Evolutionary conservation across 805 yeast species (phyloP).

Genomic region (Hyphopichia homilentoma): DNA sequence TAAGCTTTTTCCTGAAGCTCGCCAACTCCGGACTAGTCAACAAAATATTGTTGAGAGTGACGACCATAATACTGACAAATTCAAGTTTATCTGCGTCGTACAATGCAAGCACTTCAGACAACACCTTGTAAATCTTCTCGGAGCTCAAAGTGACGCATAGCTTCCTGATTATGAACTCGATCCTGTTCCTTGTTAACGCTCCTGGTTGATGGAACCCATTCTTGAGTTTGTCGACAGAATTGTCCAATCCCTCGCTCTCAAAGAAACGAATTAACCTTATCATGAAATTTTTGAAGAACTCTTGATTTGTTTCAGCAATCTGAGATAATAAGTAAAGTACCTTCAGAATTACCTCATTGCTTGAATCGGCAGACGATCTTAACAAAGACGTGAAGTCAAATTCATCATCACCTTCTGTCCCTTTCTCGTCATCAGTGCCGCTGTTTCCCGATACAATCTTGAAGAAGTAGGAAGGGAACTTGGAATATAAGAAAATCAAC

Average conservation of each 20-base stretch:
- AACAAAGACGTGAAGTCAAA: conserved; percentile 71
- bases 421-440: conserved; percentile 38
- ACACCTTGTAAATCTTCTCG: conserved; percentile 74
- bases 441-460: conserved; percentile 13
- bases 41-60: conserved; percentile 79
- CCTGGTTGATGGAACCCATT: conserved; percentile 1
- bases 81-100: conserved; percentile 53
- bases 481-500: conserved; percentile 76
- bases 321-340: conserved; percentile 71
- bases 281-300: conserved; percentile 72
- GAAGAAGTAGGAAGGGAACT: conserved; percentile 41
- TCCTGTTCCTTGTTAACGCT: conserved; percentile 32
- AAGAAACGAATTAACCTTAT: conserved; percentile 65
- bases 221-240: conserved; percentile 4
- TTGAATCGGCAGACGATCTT: conserved; percentile 64
- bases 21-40: conserved; percentile 81
- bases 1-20: conserved; percentile 62
- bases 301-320: conserved; percentile 72
- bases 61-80: conserved; percentile 78
- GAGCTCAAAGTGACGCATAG: conserved; percentile 78
- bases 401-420: conserved; percentile 13
- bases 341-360: conserved; percentile 72
- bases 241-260: conserved; percentile 48
- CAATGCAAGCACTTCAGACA: conserved; percentile 68
- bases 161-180: conserved; percentile 79